These are phyloP conservation scores for Xylaria bambusicola DNA, from an alignment of 495 filamentous ascomycete genomes.

Conservation along the genomic window DNA sequence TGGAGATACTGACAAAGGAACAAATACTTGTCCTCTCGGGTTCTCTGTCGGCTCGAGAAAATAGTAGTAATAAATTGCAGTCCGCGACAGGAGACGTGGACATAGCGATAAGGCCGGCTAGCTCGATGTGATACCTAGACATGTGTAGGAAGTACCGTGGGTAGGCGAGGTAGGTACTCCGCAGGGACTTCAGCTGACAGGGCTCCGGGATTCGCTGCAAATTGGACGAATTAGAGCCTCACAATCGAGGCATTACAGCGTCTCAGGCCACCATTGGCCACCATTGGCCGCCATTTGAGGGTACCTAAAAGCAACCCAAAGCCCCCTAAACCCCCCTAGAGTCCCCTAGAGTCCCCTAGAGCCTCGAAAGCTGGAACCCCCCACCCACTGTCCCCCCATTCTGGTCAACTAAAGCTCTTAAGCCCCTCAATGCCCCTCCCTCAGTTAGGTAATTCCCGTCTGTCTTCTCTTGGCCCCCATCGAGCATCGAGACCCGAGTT, in stretches of 20 bases:
- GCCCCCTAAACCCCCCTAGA: too few relatives aligned
- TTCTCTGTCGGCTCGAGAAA: not conserved
- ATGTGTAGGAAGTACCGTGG: too few relatives aligned
- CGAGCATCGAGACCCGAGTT: not conserved
- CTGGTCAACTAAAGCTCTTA: not conserved
- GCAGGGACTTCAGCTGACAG: not conserved
- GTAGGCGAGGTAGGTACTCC: too few relatives aligned
- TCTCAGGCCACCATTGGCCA: not conserved
- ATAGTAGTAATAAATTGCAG: not conserved
- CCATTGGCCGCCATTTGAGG: not conserved
- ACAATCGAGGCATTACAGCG: not conserved
- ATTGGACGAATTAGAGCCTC: not conserved
- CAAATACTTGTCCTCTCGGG: slow-evolving; percentile 1
- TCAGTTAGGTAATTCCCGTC: not conserved
- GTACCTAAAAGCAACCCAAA: not conserved
- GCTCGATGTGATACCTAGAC: too few relatives aligned
- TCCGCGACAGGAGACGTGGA: not conserved
- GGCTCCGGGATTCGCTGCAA: not conserved
- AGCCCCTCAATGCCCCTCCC: not conserved
- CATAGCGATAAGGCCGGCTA: not conserved
- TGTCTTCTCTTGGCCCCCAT: not conserved
- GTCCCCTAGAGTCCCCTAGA: too few relatives aligned
- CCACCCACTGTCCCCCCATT: not conserved
- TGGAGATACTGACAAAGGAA: not conserved
- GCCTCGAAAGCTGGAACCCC: too few relatives aligned